Evolutionary conservation across 257 asterid species (phyloP), one percentile per base, ranked within the genome.

Genomic region (Salvia splendens): DNA sequence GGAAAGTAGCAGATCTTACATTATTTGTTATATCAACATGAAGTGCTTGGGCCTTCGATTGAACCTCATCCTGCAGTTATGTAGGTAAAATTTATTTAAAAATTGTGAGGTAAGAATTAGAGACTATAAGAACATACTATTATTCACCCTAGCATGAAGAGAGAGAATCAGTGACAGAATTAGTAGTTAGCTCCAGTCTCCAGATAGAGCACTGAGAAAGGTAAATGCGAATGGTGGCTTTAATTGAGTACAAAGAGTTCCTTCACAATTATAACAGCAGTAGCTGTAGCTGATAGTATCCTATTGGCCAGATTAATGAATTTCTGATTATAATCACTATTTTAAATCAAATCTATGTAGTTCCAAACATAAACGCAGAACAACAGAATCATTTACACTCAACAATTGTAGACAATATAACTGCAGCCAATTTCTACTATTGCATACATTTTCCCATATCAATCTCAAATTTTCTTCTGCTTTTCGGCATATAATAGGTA

Each of bases 11-110:
- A 41, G 43, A 47, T 61, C 97, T 71, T 80, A 89, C 98, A 77
- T 86, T 89, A 33, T 82, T 80, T 7, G 81, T 87, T 79, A 87
- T 87, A 75, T 89, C 98, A 77, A 46, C 75, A 67, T 86, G 98
- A 82, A 92, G 73, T 68, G 82, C 75, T 67, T 75, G 79, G 52
- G 96, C 91, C 89, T 87, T 89, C 64, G 58, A 53, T 76, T 85
- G 88, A 67, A 92, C 78, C 81, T 86, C 98, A 46, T 78, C 82
- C 98, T 92, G 81, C 79, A 78, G 77, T 64, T 61, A 70, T 51
- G 56, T 28, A 15, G 61, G 38, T 65, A 47, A 49, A 63, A 42
- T 54, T 68, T 49, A 66, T 54, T 75, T 33, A 33, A 33, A 58
- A 65, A 65, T 46, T 24, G 17, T 54, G 60, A 74, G 42, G 28